These are phyloP conservation scores for Geranium incanum DNA, from an alignment of 441 rosid genomes.

Conservation along the genomic window DNA sequence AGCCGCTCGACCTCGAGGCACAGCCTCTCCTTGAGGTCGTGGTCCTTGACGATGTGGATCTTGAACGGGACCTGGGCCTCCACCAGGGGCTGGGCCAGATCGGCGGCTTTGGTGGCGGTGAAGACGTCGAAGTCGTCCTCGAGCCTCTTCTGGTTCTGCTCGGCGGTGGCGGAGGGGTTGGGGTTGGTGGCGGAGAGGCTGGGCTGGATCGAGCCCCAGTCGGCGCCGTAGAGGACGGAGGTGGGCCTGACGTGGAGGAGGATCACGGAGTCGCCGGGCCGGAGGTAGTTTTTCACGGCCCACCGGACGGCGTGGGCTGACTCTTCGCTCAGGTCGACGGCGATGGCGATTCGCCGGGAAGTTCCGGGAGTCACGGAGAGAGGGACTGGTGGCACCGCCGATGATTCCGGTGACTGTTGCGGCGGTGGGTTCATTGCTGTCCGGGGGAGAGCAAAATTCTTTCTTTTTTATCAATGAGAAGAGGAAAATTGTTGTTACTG, in stretches of 20 bases:
- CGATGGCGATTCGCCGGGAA: slow-evolving; percentile 62
- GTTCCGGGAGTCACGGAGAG: slow-evolving; percentile 28
- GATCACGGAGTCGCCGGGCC: slow-evolving; percentile 60
- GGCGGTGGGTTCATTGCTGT: too few species aligned
- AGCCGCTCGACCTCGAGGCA: slow-evolving; percentile 83
- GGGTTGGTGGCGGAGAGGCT: slow-evolving; percentile 14
- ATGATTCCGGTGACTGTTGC: too few species aligned
- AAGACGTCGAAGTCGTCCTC: slow-evolving; percentile 65
- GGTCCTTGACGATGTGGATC: slow-evolving; percentile 75
- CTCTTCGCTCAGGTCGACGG: slow-evolving; percentile 78
- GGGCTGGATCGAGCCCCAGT: slow-evolving; percentile 66
- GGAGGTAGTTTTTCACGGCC: slow-evolving; percentile 74
- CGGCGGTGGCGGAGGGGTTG: not conserved
- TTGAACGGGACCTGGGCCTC: slow-evolving; percentile 56
- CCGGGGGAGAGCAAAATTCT: too few species aligned
- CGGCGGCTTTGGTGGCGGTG: slow-evolving; percentile 50
- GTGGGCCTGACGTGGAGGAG: slow-evolving; percentile 69
- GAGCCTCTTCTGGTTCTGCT: slow-evolving; percentile 21
- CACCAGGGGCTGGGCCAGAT: slow-evolving; percentile 53
- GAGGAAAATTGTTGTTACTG: too few species aligned
- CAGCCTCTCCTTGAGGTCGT: slow-evolving; percentile 80
- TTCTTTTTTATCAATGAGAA: too few species aligned
- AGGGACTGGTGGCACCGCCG: slow-evolving; percentile 14
- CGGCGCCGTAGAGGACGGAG: slow-evolving; percentile 68
- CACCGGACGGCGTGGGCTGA: slow-evolving; percentile 69